Base-by-base conservation (phyloP, 2,329 filamentous ascomycete species). In the Nectriaceae sp. region DNA sequence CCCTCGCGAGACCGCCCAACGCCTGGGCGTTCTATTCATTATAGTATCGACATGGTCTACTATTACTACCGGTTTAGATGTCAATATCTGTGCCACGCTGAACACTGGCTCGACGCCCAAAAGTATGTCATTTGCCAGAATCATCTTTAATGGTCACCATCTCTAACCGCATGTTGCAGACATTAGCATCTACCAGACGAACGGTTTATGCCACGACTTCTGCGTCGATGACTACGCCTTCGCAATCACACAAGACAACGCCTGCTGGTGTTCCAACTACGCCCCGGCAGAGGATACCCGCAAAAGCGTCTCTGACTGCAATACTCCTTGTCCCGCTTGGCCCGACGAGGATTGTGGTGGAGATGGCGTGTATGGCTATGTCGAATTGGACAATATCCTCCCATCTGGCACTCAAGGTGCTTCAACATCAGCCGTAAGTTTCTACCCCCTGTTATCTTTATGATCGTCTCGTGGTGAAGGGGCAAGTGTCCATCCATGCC, bases 201-300 rank as follows among this genome's bases (percentile, higher is more conserved):
- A 89, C 57, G 88, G 88, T 22, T 76, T 84, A 11, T 93, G 89
- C 64, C 70, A 75, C 42, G 71, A 80, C 41, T 76, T 76, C 41
- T 93, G 89, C 69, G 59, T 68, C 21, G 61, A 64, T 18, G 58
- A 74, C 15, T 88, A 76, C 55, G 87, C 88, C 33, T 89, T 85
- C 53, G 87, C 86, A 55, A 74, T 93, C 40, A 72, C 91, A 2
- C 79, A 89, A 58, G 76, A 70, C 15, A 73, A 81, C 24, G 68
- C 76, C 43, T 93, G 89, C 65, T 93, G 87, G 87, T 93, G 89
- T 65, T 85, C 86, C 31, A 79, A 90, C 64, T 84, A 84, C 60
- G 75, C 76, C 2, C 89, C 89, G 8, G 72, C 73, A 42, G 54
- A 70, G 24, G 63, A 61, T 18, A 65, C 64, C 24, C 65, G 74